Evolutionary conservation across 306 rosid species (phyloP), one percentile per base, ranked within the genome.

Genomic region (Heteromeles arbutifolia): DNA sequence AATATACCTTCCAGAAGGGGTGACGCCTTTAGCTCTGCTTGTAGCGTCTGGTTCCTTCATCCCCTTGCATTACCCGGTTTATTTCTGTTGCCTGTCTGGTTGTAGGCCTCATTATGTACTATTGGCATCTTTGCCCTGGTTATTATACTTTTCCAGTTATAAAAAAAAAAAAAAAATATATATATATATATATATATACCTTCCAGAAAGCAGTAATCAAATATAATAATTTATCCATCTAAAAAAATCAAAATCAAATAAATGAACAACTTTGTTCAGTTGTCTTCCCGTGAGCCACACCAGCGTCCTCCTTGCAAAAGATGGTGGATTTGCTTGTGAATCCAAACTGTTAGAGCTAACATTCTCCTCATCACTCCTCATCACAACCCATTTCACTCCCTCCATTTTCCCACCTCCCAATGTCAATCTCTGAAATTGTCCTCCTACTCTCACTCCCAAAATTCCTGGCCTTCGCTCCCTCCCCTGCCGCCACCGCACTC

Each of bases 201-300:
- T 66, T 76, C 82, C 79, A 74, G 28, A 57, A 76, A 32, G 39
- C 74, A 69, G 74, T 24, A 41, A 70, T 72, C 25, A 14, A 52
- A 41, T 31, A 43, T 80, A 67, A 83, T 41, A 80, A 84, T 64
- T 63, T 48, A 65, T 72, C 53, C 8, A 31, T 69, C 25, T 67
- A 25, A 39, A 44, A 19, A 17, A 67, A 54, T n/a, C 37, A 65
- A 63, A 32, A 62, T 34, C 31, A 67, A 25, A 81, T 15, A 53
- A n/a, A 68, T 95, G 92, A 79, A 91, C 89, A 81, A 92, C 97
- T 90, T 92, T 96, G 75, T 87, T 92, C 84, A 89, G 24, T 4
- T 64, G 97, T 85, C 79, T 90, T 73, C 98, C 98, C 44, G 87
- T 83, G 2, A 96, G 93, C 99, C 98, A 96, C 79, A 89, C 87